Percentiles rank a stretch among this genome's conserved stretches.
Conservation (phyloP, 805 yeast species). For the Candida chilensis region DNA sequence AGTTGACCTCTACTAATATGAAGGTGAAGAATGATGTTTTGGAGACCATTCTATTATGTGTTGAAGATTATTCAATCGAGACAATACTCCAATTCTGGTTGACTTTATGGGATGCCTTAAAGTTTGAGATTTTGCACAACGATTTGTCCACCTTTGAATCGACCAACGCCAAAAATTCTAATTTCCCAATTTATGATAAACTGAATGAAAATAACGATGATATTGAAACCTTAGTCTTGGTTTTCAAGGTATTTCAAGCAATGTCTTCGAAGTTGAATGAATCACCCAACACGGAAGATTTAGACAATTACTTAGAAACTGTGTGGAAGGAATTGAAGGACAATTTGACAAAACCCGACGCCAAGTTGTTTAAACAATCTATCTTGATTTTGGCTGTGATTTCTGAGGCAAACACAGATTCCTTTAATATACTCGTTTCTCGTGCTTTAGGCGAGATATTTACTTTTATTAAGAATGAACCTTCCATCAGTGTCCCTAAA, state of each 20-base stretch:
- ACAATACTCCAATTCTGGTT: slow-evolving; percentile 55
- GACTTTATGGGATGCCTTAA: slow-evolving; percentile 78
- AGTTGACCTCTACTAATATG: slow-evolving; percentile 68
- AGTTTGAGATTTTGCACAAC: slow-evolving; percentile 81
- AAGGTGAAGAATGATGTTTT: slow-evolving; percentile 69
- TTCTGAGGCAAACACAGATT: slow-evolving; percentile 32
- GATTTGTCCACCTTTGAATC: slow-evolving; percentile 23
- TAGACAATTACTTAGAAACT: slow-evolving; percentile 15
- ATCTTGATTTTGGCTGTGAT: slow-evolving; percentile 49
- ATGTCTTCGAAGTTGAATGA: slow-evolving; percentile 4
- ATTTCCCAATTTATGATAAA: slow-evolving; percentile 15
- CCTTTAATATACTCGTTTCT: slow-evolving; percentile 40
- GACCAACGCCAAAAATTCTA: slow-evolving; percentile 16
- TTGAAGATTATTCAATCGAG: slow-evolving; percentile 38
- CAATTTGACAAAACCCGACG: slow-evolving; percentile 37
- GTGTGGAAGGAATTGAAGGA: slow-evolving; percentile 44
- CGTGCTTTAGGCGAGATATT: slow-evolving; percentile 32
- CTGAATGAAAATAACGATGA: slow-evolving; percentile 23
- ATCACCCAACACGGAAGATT: slow-evolving; percentile 6
- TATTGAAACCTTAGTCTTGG: slow-evolving; percentile 21
- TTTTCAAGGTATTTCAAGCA: slow-evolving; percentile 23
- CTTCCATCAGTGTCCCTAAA: slow-evolving; percentile 35
- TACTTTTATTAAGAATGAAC: slow-evolving; percentile 22
- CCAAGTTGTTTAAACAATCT: slow-evolving; percentile 53
- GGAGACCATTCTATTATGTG: slow-evolving; percentile 47